Percentiles rank a stretch among this genome's conserved stretches.
Evolutionary conservation across 1,284 basidiomycete genomes (phyloP).

Genomic region (Ganoderma multipileum): DNA sequence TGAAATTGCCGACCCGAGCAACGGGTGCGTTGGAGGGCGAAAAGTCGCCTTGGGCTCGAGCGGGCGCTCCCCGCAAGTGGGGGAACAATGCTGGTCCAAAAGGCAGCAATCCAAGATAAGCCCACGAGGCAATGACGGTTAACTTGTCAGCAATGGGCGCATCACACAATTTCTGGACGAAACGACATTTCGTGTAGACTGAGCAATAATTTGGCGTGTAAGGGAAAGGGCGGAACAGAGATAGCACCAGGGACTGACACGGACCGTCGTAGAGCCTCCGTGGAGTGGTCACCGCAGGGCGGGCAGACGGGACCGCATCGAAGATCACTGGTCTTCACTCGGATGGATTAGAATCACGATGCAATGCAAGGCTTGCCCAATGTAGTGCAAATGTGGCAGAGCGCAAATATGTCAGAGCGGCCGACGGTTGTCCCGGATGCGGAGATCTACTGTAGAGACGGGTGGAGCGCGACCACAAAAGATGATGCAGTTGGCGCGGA

Average conservation of each 20-base stretch:
- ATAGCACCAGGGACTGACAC: neutral
- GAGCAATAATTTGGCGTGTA: too few relatives aligned
- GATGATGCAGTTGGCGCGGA: constrained; percentile 10
- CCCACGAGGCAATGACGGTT: neutral
- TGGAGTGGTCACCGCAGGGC: neutral
- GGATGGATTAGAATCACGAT: neutral
- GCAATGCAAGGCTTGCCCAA: neutral
- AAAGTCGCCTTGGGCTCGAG: neutral
- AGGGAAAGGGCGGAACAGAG: neutral
- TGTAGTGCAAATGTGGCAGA: constrained; percentile 10
- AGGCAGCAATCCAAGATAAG: neutral
- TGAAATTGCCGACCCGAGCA: neutral
- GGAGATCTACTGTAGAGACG: too few relatives aligned
- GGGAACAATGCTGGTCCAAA: neutral
- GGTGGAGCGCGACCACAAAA: constrained; percentile 19
- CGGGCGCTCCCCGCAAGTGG: neutral
- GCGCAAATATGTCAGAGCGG: constrained; percentile 1
- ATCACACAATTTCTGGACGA: neutral
- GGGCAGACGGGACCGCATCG: neutral
- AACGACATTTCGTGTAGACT: neutral
- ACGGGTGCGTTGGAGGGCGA: neutral
- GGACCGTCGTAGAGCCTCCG: neutral
- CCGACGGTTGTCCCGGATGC: constrained; percentile 20
- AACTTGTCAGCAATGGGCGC: neutral
- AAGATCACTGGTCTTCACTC: neutral